These are phyloP conservation scores for Syzygium oleosum DNA, from an alignment of 345 rosid species.

Conservation along the genomic window DNA sequence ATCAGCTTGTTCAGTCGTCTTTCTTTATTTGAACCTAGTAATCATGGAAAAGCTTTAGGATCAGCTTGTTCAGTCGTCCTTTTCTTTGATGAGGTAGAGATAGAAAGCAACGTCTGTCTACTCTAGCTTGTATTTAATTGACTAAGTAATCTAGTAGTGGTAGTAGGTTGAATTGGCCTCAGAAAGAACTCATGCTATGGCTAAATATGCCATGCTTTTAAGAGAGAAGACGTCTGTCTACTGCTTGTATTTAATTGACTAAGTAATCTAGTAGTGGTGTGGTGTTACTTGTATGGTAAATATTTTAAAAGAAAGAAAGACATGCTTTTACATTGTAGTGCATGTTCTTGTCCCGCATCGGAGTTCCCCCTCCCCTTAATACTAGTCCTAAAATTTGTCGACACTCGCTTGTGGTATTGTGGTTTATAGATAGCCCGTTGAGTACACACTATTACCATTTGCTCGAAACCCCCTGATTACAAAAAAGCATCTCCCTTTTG, in stretches of 20 bases:
- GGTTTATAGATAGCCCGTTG: background rate
- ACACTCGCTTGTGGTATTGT: background rate
- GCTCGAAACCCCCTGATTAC: background rate
- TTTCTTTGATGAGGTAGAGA: background rate
- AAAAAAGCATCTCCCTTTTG: background rate
- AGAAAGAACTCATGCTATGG: background rate
- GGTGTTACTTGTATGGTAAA: too few species aligned
- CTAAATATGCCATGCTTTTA: background rate
- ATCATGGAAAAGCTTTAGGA: background rate
- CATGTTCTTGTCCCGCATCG: background rate
- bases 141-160: background rate
- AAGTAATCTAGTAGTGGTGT: too few species aligned
- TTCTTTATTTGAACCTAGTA: background rate
- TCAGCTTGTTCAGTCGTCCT: background rate
- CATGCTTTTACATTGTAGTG: background rate
- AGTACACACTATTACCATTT: background rate
- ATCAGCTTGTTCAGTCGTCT: too few species aligned
- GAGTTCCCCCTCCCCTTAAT: background rate
- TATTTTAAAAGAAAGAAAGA: background rate
- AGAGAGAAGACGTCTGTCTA: too few species aligned
- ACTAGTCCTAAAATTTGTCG: background rate
- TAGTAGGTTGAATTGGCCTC: background rate
- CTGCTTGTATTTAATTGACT: too few species aligned
- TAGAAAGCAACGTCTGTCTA: background rate
- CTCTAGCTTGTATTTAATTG: background rate